phyloP scores from a whole-genome alignment of 345 rosid species.

The Eucalyptus coolabah region DNA sequence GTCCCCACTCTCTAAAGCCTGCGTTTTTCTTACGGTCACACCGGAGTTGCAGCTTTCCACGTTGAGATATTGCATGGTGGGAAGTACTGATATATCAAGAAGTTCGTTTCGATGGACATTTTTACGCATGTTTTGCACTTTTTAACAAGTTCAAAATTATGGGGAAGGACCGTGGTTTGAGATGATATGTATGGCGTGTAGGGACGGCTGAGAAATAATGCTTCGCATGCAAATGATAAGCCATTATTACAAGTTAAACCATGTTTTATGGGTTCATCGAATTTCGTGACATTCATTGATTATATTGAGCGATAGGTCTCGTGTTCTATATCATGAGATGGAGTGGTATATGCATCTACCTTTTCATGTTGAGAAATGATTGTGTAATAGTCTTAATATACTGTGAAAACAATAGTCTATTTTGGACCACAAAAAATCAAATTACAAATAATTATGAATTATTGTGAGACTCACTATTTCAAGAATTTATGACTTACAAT shows the following conservation, averaged over 20 bases:
- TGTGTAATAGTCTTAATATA: neutral
- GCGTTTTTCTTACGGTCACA: neutral
- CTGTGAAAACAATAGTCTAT: too few relatives aligned
- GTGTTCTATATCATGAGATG: neutral
- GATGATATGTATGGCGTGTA: neutral
- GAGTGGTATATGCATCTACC: neutral
- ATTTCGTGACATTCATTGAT: neutral
- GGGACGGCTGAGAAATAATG: neutral
- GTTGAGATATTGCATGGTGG: neutral
- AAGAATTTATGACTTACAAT: too few relatives aligned
- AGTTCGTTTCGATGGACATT: neutral
- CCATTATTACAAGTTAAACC: neutral
- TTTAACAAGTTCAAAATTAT: neutral
- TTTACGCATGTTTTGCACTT: neutral
- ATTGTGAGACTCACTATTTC: too few relatives aligned
- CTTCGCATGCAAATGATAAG: neutral
- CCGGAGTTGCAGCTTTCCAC: neutral
- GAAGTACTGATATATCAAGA: neutral
- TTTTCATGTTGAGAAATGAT: neutral
- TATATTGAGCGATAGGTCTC: neutral
- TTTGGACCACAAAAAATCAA: too few relatives aligned
- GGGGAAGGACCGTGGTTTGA: neutral
- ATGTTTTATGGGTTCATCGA: neutral
- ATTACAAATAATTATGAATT: too few relatives aligned
- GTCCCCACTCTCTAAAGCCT: neutral